Conservation (phyloP, 176 grass and related monocot genomes). For the Zea mays region DNA sequence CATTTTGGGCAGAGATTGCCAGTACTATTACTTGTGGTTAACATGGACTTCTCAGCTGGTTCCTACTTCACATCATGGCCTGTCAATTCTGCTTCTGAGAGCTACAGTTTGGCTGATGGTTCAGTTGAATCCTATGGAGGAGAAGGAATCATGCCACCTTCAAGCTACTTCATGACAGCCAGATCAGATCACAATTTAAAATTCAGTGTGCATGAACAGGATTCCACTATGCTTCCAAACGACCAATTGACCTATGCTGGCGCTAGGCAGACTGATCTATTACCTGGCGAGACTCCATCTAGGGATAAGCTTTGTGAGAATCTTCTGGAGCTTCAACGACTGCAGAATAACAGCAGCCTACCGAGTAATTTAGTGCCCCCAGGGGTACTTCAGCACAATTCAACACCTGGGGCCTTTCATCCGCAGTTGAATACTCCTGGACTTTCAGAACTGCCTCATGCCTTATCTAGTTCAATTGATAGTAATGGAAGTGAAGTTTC, state of each 20-base stretch:
- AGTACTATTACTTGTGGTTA: neutral
- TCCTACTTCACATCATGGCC: slow-evolving; percentile 53
- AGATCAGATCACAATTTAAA: slow-evolving; percentile 41
- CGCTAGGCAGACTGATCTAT: slow-evolving; percentile 25
- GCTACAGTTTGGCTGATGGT: slow-evolving; percentile 43
- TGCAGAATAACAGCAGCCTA: slow-evolving; percentile 34
- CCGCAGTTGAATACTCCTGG: slow-evolving; percentile 39
- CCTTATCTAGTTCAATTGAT: slow-evolving; percentile 60
- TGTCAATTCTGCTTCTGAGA: slow-evolving; percentile 42
- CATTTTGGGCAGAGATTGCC: slow-evolving; percentile 25
- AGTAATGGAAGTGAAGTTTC: slow-evolving; percentile 57
- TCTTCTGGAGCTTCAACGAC: slow-evolving; percentile 41
- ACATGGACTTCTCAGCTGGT: slow-evolving; percentile 43
- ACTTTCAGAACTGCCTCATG: slow-evolving; percentile 41
- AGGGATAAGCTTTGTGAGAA: slow-evolving; percentile 23
- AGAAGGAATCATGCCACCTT: slow-evolving; percentile 36
- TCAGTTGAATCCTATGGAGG: slow-evolving; percentile 43
- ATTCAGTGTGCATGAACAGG: slow-evolving; percentile 35
- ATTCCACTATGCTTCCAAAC: slow-evolving; percentile 33
- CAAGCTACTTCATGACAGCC: slow-evolving; percentile 40
- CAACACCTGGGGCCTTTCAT: slow-evolving; percentile 40
- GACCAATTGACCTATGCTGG: slow-evolving; percentile 22
- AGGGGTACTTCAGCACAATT: slow-evolving; percentile 34
- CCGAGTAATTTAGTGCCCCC: slow-evolving; percentile 31
- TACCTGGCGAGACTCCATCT: slow-evolving; percentile 30